Percentiles rank a stretch among this genome's conserved stretches.
Conservation (phyloP, 2,329 filamentous ascomycete genomes). For the Fusarium sublunatum region DNA sequence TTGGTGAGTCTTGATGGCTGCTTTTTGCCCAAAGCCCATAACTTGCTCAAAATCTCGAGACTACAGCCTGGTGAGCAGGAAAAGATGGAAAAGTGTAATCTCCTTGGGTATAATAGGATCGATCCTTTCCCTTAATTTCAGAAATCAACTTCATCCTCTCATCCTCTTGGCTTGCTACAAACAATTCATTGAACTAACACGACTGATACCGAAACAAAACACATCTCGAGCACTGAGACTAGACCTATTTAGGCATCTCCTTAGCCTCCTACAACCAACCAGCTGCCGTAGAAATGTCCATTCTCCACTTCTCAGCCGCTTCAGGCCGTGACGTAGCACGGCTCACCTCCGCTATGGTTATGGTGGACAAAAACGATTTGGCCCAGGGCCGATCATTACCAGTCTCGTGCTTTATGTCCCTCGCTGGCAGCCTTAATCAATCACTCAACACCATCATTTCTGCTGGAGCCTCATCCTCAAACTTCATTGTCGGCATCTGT, state of each 20-base stretch:
- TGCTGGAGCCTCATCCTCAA: constrained; percentile 7
- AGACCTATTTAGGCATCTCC: neutral
- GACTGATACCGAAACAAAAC: too few relatives aligned
- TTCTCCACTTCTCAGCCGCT: constrained; percentile 12
- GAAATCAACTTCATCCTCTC: neutral
- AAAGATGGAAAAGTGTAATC: neutral
- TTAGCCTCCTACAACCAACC: constrained; percentile 1
- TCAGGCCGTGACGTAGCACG: constrained; percentile 15
- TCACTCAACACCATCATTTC: constrained; percentile 21
- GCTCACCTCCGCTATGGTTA: neutral
- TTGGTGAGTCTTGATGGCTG: too few relatives aligned
- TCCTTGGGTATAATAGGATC: neutral
- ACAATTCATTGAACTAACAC: neutral
- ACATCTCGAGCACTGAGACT: neutral
- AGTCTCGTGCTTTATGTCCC: neutral
- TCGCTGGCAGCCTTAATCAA: constrained; percentile 9
- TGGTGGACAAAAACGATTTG: constrained; percentile 8
- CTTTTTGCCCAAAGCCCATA: too few relatives aligned
- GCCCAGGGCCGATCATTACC: neutral
- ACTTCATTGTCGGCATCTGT: constrained; percentile 8
- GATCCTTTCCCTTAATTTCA: neutral
- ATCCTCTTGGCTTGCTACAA: too few relatives aligned
- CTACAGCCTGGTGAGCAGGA: too few relatives aligned
- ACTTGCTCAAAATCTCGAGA: too few relatives aligned
- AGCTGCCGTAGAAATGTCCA: neutral